Evolutionary conservation across 176 grass and related monocot species (phyloP).

Genomic region (Aechmea fasciata): DNA sequence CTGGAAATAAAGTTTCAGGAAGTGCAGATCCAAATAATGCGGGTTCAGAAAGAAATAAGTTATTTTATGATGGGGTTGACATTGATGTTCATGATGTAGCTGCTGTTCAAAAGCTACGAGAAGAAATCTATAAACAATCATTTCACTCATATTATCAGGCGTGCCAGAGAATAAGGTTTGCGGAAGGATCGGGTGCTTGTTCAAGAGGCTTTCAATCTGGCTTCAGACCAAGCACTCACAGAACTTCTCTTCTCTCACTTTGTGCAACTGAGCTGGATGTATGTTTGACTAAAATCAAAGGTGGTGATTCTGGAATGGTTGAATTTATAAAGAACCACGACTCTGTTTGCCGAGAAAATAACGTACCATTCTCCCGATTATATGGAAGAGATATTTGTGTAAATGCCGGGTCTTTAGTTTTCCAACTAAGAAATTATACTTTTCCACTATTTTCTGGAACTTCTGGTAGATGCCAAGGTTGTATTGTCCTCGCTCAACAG

Average conservation of each 20-base stretch:
- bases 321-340: conserved; percentile 85
- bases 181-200: conserved; percentile 80
- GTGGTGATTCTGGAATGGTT: conserved; percentile 78
- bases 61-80: conserved; percentile 41
- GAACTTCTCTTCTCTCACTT: conserved; percentile 91
- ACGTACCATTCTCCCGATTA: conserved; percentile 87
- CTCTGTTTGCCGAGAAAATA: conserved; percentile 59
- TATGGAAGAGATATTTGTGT: conserved; percentile 92
- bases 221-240: conserved; percentile 66
- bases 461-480: conserved; percentile 69
- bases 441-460: conserved; percentile 71
- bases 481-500: conserved; percentile 95
- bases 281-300: conserved; percentile 70
- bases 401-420: conserved; percentile 62
- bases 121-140: conserved; percentile 83
- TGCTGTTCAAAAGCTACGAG: conserved; percentile 49
- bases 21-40: conserved; percentile 36
- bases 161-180: conserved; percentile 66
- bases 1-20: conserved; percentile 23
- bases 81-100: conserved; percentile 43
- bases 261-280: conserved; percentile 81
- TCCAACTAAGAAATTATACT: conserved; percentile 93
- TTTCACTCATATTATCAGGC: conserved; percentile 78
- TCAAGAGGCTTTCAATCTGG: conserved; percentile 73
- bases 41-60: conserved; percentile 30